Evolutionary conservation across 2,329 filamentous ascomycete species (phyloP).

Genomic region (Thielaviopsis populi): DNA sequence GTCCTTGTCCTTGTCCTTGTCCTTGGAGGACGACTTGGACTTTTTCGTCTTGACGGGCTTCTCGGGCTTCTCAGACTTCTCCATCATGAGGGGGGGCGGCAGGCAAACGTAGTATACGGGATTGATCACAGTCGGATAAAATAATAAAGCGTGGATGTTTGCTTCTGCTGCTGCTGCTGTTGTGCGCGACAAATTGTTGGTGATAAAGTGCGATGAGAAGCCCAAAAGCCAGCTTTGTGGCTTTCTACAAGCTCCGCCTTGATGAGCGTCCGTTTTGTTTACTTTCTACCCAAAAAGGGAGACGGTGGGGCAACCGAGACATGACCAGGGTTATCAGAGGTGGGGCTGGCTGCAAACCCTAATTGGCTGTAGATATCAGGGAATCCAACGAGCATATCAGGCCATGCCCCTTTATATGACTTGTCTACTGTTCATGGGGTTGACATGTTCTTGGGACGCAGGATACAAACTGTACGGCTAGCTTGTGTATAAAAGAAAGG

Average conservation of each 20-base stretch:
- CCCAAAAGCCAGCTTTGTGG: not conserved
- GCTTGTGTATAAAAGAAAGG: not conserved
- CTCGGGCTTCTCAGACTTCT: constrained; percentile 8
- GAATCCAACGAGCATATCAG: not conserved
- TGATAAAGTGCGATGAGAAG: not conserved
- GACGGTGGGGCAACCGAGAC: constrained; percentile 1
- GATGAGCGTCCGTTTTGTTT: not conserved
- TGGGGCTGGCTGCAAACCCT: not conserved
- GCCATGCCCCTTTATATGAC: too few relatives aligned
- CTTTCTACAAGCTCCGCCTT: not conserved
- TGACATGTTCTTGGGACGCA: too few relatives aligned
- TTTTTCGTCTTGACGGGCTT: constrained; percentile 14
- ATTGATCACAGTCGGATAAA: not conserved
- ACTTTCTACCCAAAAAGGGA: constrained; percentile 10
- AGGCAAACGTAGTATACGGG: not conserved
- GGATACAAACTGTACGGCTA: too few relatives aligned
- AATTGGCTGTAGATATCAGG: not conserved
- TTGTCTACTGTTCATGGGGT: too few relatives aligned
- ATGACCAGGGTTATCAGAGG: not conserved
- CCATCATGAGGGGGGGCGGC: not conserved
- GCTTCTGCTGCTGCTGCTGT: too few relatives aligned
- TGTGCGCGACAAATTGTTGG: not conserved
- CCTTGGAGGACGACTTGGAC: constrained; percentile 8
- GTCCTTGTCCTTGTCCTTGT: constrained; percentile 23
- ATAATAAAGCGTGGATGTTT: not conserved